phyloP scores from a whole-genome alignment of 2,329 filamentous ascomycete species.

The Arthroderma sp. region DNA sequence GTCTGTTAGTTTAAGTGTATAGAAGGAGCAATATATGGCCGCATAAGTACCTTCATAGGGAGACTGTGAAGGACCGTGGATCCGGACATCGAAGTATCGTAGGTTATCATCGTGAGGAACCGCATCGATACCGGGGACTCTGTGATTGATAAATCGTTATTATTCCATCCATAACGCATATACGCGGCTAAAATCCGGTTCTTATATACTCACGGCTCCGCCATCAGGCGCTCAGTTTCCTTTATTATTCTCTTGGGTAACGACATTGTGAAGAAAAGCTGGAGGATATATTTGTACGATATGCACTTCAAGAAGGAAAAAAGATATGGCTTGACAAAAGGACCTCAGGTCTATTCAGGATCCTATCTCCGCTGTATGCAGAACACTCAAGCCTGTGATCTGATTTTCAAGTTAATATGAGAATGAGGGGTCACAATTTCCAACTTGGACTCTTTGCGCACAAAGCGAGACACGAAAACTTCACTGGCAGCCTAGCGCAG shows the following conservation, averaged over 20 bases:
- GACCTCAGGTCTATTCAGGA: too few relatives aligned
- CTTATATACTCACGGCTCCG: conserved; percentile 62
- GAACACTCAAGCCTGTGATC: too few relatives aligned
- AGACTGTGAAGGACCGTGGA: conserved; percentile 80
- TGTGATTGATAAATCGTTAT: conserved; percentile 25
- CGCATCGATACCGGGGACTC: conserved; percentile 90
- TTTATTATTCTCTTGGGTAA: conserved; percentile 96
- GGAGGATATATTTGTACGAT: background rate
- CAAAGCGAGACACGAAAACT: too few relatives aligned
- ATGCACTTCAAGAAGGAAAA: background rate
- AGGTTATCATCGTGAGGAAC: conserved; percentile 94
- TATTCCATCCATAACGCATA: background rate
- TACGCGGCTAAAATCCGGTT: background rate
- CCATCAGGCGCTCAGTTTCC: conserved; percentile 93
- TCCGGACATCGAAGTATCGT: conserved; percentile 94
- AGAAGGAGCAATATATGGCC: conserved; percentile 1
- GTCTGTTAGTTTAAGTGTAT: conserved; percentile 3
- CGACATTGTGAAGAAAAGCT: conserved; percentile 37
- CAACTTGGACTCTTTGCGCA: too few relatives aligned
- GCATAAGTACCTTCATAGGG: conserved; percentile 68
- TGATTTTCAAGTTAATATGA: too few relatives aligned
- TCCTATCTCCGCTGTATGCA: too few relatives aligned
- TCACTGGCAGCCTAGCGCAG: too few relatives aligned
- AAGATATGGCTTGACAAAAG: too few relatives aligned
- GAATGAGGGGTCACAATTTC: too few relatives aligned